Evolutionary conservation across 306 rosid genomes (phyloP), one percentile per base, ranked within the genome.

Genomic region (Cicer pinnatifidum): DNA sequence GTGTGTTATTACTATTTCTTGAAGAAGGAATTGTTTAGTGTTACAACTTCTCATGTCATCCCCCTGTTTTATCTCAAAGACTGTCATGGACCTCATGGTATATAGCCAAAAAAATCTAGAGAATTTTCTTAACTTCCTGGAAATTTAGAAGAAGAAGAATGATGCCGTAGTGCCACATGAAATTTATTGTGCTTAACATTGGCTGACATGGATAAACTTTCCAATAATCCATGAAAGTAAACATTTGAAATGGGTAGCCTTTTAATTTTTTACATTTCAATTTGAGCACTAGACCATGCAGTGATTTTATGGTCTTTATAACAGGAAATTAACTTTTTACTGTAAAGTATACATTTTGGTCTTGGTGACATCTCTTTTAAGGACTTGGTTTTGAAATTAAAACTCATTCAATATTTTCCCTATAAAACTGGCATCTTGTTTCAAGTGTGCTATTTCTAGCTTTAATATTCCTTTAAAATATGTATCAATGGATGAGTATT

Each of bases 301-400:
- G 13, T 20, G 40, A 10, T 20, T 5, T 56, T 20, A 20, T 20
- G 38, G 23, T 20, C 38, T 56, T 9, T 56, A 19, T 53, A 17
- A 1, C 12, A 1, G 35, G 35, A 1, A 8, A 17, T 16, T 11
- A 8, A 3, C 19, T 53, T 28, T 28, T 53, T 53, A 8, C 11
- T 3, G 59, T 53, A 9, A 17, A 8, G 60, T 56, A 56, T 10
- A 56, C 62, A 56, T 56, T 28, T 20, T 20, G 62, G 62, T 56
- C 6, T 20, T 11, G 38, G 62, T 12, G 11, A 9, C 39, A 23
- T 10, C 39, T 56, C 62, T 20, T 56, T 23, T 10, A 56, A 20
- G 62, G 62, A 10, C 62, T 56, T 23, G 62, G 62, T 20, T 20
- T 56, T 56, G 15, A 56, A 20, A 56, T 56, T 56, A 3, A 56